Base-by-base conservation (phyloP, 116 monocot species). In the Posidonia oceanica region DNA sequence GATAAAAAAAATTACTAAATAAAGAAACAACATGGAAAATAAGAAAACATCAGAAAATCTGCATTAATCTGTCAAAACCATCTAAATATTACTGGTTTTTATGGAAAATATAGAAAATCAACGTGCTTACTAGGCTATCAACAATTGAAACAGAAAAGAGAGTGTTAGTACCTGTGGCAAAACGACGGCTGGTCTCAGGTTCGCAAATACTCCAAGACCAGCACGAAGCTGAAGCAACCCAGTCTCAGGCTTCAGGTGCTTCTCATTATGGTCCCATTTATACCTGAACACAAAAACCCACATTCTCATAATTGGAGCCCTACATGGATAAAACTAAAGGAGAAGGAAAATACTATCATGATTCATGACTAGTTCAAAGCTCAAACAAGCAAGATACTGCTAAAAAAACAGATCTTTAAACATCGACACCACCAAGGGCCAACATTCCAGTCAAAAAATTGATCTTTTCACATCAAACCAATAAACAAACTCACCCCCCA, bases 261-360 rank as follows among this genome's bases (percentile, higher is more conserved):
- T 94, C 83, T 83, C 90, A 73, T 94, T 90, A 3, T 42, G 71
- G 79, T 94, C 90, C 94, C 94, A 94, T 71, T 94, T 94, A 54
- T 89, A 89, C 63, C 89, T 89, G 65, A 38, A 67, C 23, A 48
- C 16, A 44, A 20, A 54, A 48, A 37, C 39, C 38, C 38, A 39
- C 8, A 38, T 64, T 64, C 14, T 39, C 20, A 59, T 8, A 59
- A 17, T 59, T 17, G n/a, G n/a, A n/a, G n/a, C n/a, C n/a, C n/a
- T n/a, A n/a, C 7, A 18, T 21, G 8, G 8, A 3, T 42, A 42
- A 42, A 42, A 42, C 41, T 42, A n/a, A 42, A 44, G 44, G 44
- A 44, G 20, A 21, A 59, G 18, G 23, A 59, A 59, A 20, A 11
- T n/a, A n/a, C 23, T 23, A 59, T 20, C 22, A 59, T 59, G 59